Base-by-base conservation (phyloP, 179 eudicot species). In the Carnegiea gigantea region DNA sequence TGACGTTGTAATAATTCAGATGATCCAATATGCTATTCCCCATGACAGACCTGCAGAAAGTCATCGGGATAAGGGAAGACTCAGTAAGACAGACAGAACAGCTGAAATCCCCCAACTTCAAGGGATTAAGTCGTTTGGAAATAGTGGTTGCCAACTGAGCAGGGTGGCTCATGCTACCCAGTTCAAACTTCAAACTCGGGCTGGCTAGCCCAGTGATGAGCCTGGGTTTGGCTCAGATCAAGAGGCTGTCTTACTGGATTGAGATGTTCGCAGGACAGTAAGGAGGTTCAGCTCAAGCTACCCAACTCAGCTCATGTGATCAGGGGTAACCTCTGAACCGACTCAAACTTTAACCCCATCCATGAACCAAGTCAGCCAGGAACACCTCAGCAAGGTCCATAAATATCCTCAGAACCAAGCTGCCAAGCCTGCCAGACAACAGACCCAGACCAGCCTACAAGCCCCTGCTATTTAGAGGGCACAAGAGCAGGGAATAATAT, bases 11-110 rank as follows among this genome's bases (percentile, higher is more conserved):
- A 83, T 96, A 96, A 33, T 82, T 73, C 77, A 96, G 80, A 87
- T 96, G 99, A 81, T 96, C 99, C 49, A 85, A 75, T 46, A 96
- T 90, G 84, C 99, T 96, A 84, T 75, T 90, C 75, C 99, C 99
- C 79, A 87, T 77, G 73, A 96, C 98, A 9, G 99, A 96, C 88
- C 98, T 95, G 93, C 70, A 82, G 54, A 84, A 30, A 33, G n/a
- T 17, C 28, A 14, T 14, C 28, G 71, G 44, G 30, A 23, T 11
- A 62, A 82, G 70, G 53, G 23, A 24, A 57, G 43, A 85, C 6
- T 23, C 2, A 7, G 68, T 62, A 21, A 84, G 84, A 81, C 9
- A 4, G n/a, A 13, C 44, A 28, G 9, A 33, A 48, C 20, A 80
- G 46, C 23, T 30, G 24, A 59, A 6, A 8, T 68, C 26, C 28